Base-by-base conservation (phyloP, 1,284 basidiomycete genomes). In the Phlebopus sp. region DNA sequence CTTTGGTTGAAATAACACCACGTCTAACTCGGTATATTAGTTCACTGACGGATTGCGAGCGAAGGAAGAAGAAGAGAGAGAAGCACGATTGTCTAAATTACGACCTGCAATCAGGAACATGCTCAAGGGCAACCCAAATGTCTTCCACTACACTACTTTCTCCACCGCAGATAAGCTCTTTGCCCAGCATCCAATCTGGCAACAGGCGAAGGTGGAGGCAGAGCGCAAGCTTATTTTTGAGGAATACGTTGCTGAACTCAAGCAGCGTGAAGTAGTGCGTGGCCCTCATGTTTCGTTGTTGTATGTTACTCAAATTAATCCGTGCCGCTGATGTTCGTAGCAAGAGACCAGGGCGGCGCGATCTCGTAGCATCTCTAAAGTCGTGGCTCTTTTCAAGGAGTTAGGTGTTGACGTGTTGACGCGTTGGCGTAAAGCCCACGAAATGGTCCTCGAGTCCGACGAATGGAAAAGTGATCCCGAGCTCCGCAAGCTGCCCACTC, bases 101-200 rank as follows among this genome's bases (percentile, higher is more conserved):
- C 85, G 92, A 56, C 92, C 92, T 30, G 85, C 88, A 7, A 71
- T 94, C 55, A 76, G 86, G 48, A 90, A 90, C 60, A 84, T 93
- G 79, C 80, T 95, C 38, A 86, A 78, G 63, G 84, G 88, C 46
- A 88, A 89, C 62, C 84, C 86, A 29, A 85, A 85, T 56, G 90
- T 96, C 51, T 90, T 90, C 71, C 83, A 90, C 59, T 95, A 92
- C 66, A 86, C 89, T 35, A 94, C 91, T 1, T 93, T 93, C 67
- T 72, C 80, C 23, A 94, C 90, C 46, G 92, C 90, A 50, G 88
- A 93, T 68, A 83, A 78, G 61, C 76, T 87, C 42, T 94, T 94
- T 62, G 76, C 81, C 1, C 81, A 86, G 63, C 89, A 94, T 62
- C 86, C 88, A 25, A 87, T 91, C 55, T 96, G 92, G 92, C 84